A percentile compares a stretch with the other conserved stretches of the same genome.
Evolutionary conservation across 202 grass and related monocot genomes (phyloP).

Genomic region (Panicum virgatum): DNA sequence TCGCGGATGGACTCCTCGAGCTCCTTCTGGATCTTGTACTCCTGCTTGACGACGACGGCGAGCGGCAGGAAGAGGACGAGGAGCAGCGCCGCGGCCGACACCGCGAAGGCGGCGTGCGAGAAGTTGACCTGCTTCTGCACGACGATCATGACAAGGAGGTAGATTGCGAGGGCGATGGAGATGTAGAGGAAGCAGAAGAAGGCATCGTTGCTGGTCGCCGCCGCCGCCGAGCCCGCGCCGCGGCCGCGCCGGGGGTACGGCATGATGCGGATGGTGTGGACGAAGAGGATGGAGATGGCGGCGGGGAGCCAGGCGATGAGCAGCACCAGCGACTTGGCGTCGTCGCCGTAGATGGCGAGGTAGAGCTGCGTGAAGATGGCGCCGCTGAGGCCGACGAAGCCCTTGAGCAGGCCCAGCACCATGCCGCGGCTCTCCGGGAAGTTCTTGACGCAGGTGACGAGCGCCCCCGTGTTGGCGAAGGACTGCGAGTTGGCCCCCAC

Average conservation of each 20-base stretch:
- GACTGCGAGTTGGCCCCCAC: slow-evolving; percentile 93
- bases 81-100: slow-evolving; percentile 52
- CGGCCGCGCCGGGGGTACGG: slow-evolving; percentile 45
- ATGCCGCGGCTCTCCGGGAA: slow-evolving; percentile 84
- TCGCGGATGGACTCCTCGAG: slow-evolving; percentile 40
- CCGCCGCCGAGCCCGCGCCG: not conserved
- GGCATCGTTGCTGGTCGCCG: slow-evolving; percentile 45
- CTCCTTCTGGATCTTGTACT: slow-evolving; percentile 56
- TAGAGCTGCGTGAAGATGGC: slow-evolving; percentile 91
- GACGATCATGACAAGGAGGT: slow-evolving; percentile 75
- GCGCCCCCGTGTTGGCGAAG: slow-evolving; percentile 91
- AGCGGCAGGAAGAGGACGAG: slow-evolving; percentile 82
- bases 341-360: slow-evolving; percentile 78
- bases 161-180: slow-evolving; percentile 73
- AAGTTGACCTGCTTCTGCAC: slow-evolving; percentile 55
- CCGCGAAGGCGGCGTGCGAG: slow-evolving; percentile 50
- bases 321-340: slow-evolving; percentile 82
- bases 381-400: slow-evolving; percentile 88
- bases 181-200: slow-evolving; percentile 99
- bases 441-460: slow-evolving; percentile 94
- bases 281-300: slow-evolving; percentile 81
- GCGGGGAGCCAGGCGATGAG: slow-evolving; percentile 91
- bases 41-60: slow-evolving; percentile 74
- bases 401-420: slow-evolving; percentile 90
- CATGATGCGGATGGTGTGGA: slow-evolving; percentile 91